Percentiles rank a stretch among this genome's conserved stretches.
These are phyloP conservation scores for Suillus tomentosus DNA, from an alignment of 768 basidiomycete species.

Conservation along the genomic window DNA sequence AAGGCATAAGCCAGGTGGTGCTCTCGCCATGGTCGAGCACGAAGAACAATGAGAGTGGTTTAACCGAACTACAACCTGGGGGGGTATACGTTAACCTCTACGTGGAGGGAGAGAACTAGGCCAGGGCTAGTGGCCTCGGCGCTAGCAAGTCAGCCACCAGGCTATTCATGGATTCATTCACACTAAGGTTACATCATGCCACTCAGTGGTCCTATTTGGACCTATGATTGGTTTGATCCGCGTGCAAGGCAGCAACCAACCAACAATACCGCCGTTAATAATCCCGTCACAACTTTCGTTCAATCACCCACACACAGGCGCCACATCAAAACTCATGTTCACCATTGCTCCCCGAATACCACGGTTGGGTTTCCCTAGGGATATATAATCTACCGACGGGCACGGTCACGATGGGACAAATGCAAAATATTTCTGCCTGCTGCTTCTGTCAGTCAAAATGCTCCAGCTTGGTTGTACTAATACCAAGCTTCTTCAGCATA, in stretches of 20 bases:
- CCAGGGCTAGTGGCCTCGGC: slow-evolving; percentile 4
- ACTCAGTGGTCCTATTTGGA: slow-evolving; percentile 3
- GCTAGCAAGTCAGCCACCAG: slow-evolving; percentile 33
- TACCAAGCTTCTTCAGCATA: slow-evolving; percentile 47
- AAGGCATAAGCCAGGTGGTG: slow-evolving; percentile 9
- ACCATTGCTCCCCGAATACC: background rate
- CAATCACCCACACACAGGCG: background rate
- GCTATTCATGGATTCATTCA: slow-evolving; percentile 18
- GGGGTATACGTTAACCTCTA: slow-evolving; percentile 1
- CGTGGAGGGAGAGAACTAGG: background rate
- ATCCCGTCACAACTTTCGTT: background rate
- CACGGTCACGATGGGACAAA: background rate
- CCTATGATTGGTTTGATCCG: slow-evolving; percentile 6
- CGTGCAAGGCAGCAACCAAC: slow-evolving; percentile 4
- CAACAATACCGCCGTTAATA: slow-evolving; percentile 2
- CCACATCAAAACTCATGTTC: slow-evolving; percentile 4
- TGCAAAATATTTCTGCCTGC: background rate
- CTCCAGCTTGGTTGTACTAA: slow-evolving; percentile 48
- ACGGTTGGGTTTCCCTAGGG: background rate
- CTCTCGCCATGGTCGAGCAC: slow-evolving; percentile 19
- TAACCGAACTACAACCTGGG: slow-evolving; percentile 6
- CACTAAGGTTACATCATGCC: slow-evolving; percentile 7
- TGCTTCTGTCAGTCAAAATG: slow-evolving; percentile 45
- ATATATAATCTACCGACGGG: slow-evolving; percentile 7
- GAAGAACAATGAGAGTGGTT: background rate